Conservation (phyloP, 805 yeast genomes). For the Candida xyloterini region DNA sequence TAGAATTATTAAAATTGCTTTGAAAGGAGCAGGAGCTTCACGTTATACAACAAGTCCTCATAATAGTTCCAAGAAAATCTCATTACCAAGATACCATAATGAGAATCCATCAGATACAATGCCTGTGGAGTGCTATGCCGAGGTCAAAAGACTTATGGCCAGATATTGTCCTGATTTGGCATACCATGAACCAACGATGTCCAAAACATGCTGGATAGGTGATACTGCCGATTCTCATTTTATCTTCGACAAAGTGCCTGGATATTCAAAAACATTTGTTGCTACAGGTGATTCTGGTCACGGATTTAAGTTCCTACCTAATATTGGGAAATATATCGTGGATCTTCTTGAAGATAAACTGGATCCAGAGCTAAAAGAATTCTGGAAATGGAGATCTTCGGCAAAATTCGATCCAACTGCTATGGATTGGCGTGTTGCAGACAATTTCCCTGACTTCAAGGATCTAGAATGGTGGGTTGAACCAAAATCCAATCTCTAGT, state of each 20-base stretch:
- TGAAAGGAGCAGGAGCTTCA: conserved; percentile 36
- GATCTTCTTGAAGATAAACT: conserved; percentile 33
- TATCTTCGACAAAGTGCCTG: conserved; percentile 39
- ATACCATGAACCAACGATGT: conserved; percentile 33
- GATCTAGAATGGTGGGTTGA: conserved; percentile 19
- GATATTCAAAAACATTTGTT: conserved; percentile 31
- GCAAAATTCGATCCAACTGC: conserved; percentile 10
- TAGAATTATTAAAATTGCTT: conserved; percentile 37
- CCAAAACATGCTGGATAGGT: conserved; percentile 39
- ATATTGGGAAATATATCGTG: conserved; percentile 42
- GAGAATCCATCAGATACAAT: conserved; percentile 37
- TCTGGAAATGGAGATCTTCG: conserved; percentile 35
- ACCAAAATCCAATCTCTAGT: conserved; percentile 9
- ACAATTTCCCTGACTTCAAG: conserved; percentile 15
- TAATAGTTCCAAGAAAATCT: conserved; percentile 14
- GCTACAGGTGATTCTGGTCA: conserved; percentile 51
- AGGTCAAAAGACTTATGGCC: conserved; percentile 32
- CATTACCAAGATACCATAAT: conserved; percentile 38
- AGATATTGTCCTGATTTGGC: conserved; percentile 40
- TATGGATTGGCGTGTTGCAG: conserved; percentile 16
- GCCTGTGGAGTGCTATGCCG: conserved; percentile 32
- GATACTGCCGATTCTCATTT: conserved; percentile 43
- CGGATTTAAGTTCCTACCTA: conserved; percentile 45
- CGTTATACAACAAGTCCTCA: conserved; percentile 22
- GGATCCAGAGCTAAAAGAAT: conserved; percentile 19